Base-by-base conservation (phyloP, 495 filamentous ascomycete genomes). In the Aeminium ludgeri region DNA sequence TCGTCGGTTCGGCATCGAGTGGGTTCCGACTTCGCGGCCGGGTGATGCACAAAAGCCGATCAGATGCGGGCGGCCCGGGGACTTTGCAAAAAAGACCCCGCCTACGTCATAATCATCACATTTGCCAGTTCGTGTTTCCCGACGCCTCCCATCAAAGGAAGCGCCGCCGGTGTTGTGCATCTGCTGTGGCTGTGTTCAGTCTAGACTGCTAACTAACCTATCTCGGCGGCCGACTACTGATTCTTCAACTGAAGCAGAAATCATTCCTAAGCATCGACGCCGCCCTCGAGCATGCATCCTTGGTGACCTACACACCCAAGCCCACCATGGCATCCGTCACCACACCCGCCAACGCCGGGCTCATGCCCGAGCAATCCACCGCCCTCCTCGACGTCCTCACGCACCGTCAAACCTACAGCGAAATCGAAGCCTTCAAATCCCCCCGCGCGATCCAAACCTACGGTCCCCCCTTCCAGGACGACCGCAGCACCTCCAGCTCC, bases 361-460 rank as follows among this genome's bases (percentile, higher is more conserved):
- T 51, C n/a, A 51, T 34, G 8, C 7, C 38, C 6, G 19, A 16
- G 30, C 75, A 79, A 45, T 53, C 69, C 25, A 62, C 65, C 45
- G 74, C 75, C 18, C 64, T 81, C 19, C 67, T 80, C 40, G 74
- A 81, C 46, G 71, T 80, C 40, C 66, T 81, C 29, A 72, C 73
- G 25, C 75, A 80, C 55, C 54, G 73, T 46, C 64, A 77, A 49
- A 70, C 70, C 6, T 80, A 77, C 45, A 44, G 56, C 4, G 76
- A 81, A 50, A 75, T 76, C 17, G 59, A 72, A 49, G 61, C 57
- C 42, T 75, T 79, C 59, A 76, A 71, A 45, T 36, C 64, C 17
- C 64, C 73, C 0, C 55, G 54, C 4, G 62, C 67, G 23, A 69
- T 78, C 44, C 57, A 65, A 28, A 20, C 55, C 8, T 80, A 78